Percentiles rank a stretch among this genome's conserved stretches.
phyloP scores from a whole-genome alignment of 768 basidiomycete species.

The Lactifluus subvellereus region DNA sequence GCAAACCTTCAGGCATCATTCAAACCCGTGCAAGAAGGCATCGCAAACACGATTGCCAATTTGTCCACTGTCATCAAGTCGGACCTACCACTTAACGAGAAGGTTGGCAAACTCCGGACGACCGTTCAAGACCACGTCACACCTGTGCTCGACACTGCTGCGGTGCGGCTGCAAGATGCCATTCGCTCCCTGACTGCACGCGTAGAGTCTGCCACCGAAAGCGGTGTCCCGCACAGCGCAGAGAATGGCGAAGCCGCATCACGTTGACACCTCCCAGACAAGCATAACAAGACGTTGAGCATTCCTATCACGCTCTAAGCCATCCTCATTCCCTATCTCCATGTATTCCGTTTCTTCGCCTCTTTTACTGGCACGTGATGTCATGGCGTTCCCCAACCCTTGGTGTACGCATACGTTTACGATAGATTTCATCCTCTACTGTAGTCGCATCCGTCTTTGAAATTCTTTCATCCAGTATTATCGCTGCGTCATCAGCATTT shows the following conservation, averaged over 20 bases:
- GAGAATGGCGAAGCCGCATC: constrained; percentile 22
- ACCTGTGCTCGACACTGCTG: constrained; percentile 49
- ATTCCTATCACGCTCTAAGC: background rate
- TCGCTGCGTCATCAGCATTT: background rate
- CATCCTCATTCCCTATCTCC: constrained; percentile 6
- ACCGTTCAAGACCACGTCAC: constrained; percentile 57
- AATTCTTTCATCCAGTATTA: background rate
- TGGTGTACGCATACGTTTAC: constrained; percentile 11
- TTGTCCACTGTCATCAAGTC: constrained; percentile 49
- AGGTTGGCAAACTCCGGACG: constrained; percentile 47
- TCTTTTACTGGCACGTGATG: background rate
- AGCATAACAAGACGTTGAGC: constrained; percentile 3
- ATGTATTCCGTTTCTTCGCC: background rate
- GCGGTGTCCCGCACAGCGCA: background rate
- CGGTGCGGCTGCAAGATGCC: constrained; percentile 31
- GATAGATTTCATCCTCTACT: constrained; percentile 10
- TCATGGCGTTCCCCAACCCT: background rate
- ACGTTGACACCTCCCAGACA: constrained; percentile 12
- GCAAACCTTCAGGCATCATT: constrained; percentile 52
- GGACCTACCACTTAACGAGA: constrained; percentile 56
- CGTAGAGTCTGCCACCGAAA: constrained; percentile 25
- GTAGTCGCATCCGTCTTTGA: background rate
- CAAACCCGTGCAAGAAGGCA: constrained; percentile 51
- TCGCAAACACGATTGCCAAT: constrained; percentile 48
- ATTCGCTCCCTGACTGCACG: constrained; percentile 25